These are phyloP conservation scores for Nepenthes mirabilis DNA, from an alignment of 148 eudicot species.

Conservation along the genomic window DNA sequence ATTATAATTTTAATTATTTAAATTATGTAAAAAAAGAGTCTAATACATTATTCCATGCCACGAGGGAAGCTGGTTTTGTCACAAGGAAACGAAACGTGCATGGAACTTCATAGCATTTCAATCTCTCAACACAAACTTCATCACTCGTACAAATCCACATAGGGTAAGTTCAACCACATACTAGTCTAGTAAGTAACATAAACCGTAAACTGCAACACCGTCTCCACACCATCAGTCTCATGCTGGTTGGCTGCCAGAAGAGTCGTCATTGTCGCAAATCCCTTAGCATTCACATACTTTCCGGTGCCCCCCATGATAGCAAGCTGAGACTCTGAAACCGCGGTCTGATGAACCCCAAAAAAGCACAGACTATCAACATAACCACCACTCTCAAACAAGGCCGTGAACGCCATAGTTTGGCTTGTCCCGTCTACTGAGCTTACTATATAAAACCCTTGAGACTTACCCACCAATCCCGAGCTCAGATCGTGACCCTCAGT, in stretches of 20 bases:
- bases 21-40: too few relatives aligned
- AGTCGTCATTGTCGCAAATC: conserved; percentile 37
- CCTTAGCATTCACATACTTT: conserved; percentile 53
- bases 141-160: not conserved
- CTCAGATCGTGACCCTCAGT: conserved; percentile 54
- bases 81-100: not conserved
- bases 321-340: conserved; percentile 38
- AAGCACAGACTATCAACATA: conserved; percentile 45
- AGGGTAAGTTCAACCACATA: not conserved
- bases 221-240: conserved; percentile 65
- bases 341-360: conserved; percentile 54
- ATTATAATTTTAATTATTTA: too few relatives aligned
- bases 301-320: conserved; percentile 78
- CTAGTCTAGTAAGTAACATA: conserved; percentile 32
- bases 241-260: conserved; percentile 33
- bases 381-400: conserved; percentile 54
- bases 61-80: not conserved
- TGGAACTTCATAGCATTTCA: conserved; percentile 6
- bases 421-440: conserved; percentile 62
- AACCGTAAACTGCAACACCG: conserved; percentile 53
- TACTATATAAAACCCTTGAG: conserved; percentile 58
- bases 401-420: conserved; percentile 63
- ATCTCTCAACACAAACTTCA: conserved; percentile 2
- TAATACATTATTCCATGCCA: too few relatives aligned
- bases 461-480: conserved; percentile 50